Evolutionary conservation across 2,329 filamentous ascomycete genomes (phyloP).

Genomic region (Cadophora luteo-olivacea): DNA sequence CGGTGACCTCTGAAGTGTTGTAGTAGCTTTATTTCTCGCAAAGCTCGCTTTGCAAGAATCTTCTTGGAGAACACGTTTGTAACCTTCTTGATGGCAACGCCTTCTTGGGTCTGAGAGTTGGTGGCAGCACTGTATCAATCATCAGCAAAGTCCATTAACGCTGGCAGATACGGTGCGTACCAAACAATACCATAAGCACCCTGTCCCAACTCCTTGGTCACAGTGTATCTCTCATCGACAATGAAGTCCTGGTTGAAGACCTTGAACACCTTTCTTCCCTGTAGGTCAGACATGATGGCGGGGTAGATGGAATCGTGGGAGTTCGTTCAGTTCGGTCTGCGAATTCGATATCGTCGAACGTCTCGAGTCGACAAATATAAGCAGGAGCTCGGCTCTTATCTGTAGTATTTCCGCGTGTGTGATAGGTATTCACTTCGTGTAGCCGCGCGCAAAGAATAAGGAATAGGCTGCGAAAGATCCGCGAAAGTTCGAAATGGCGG

Average conservation of each 20-base stretch:
- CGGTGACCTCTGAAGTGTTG: constrained; percentile 95
- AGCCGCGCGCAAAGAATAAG: constrained; percentile 26
- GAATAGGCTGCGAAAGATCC: not conserved
- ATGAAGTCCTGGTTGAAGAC: constrained; percentile 99
- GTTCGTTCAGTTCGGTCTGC: not conserved
- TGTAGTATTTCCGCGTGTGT: constrained; percentile 13
- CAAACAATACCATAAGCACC: constrained; percentile 99
- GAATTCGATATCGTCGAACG: not conserved
- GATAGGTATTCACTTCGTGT: constrained; percentile 11
- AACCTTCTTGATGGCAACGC: constrained; percentile 98
- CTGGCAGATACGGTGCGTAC: constrained; percentile 57
- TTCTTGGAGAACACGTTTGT: constrained; percentile 99
- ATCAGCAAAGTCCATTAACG: constrained; percentile 37
- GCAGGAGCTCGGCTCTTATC: constrained; percentile 15
- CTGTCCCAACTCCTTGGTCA: constrained; percentile 98
- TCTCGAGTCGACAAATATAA: constrained; percentile 17
- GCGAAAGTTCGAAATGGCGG: constrained; percentile 2
- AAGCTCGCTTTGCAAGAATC: constrained; percentile 95
- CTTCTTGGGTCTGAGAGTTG: constrained; percentile 88
- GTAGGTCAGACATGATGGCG: constrained; percentile 44
- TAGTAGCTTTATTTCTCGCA: constrained; percentile 97
- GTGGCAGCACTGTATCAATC: constrained; percentile 75
- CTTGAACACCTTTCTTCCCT: constrained; percentile 91
- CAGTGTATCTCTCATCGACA: constrained; percentile 96
- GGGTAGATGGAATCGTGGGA: constrained; percentile 18